Evolutionary conservation across 2,329 filamentous ascomycete species (phyloP).

Genomic region (Neonectria neomacrospora): DNA sequence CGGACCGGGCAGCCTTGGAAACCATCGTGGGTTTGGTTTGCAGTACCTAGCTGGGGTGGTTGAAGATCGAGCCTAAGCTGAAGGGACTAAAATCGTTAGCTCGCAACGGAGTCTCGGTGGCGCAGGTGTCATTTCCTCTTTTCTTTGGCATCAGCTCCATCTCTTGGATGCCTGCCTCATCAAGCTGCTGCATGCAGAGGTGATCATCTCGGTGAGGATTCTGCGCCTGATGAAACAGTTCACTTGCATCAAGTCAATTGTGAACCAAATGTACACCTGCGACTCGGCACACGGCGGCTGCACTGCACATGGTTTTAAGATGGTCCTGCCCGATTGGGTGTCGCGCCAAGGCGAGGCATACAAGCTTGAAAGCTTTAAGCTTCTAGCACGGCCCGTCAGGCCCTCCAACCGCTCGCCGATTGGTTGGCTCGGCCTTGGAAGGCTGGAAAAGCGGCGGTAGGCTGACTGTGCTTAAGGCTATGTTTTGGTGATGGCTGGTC

Average conservation of each 20-base stretch:
- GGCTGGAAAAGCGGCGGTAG: neutral
- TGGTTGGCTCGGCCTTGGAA: neutral
- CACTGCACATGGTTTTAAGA: neutral
- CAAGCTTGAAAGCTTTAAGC: slow-evolving; percentile 6
- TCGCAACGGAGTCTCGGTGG: neutral
- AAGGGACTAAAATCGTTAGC: no score
- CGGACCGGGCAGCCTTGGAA: neutral
- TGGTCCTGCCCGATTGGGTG: neutral
- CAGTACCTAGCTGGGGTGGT: neutral
- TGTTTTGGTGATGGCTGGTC: neutral
- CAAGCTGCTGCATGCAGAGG: neutral
- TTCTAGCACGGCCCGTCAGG: neutral
- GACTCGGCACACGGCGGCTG: neutral
- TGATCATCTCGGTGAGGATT: neutral
- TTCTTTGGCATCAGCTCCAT: neutral
- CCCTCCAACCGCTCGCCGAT: neutral
- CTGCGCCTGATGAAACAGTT: neutral
- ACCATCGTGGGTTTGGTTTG: neutral
- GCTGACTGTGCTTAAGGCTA: neutral
- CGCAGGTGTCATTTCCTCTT: neutral
- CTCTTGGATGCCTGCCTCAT: neutral
- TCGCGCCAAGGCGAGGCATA: slow-evolving; percentile 6
- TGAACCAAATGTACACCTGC: neutral
- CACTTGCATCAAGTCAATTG: neutral
- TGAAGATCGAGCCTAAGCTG: neutral